Evolutionary conservation across 371 early-diverging fungal genomes (phyloP).

Genomic region (Nosema muscidifuracis): DNA sequence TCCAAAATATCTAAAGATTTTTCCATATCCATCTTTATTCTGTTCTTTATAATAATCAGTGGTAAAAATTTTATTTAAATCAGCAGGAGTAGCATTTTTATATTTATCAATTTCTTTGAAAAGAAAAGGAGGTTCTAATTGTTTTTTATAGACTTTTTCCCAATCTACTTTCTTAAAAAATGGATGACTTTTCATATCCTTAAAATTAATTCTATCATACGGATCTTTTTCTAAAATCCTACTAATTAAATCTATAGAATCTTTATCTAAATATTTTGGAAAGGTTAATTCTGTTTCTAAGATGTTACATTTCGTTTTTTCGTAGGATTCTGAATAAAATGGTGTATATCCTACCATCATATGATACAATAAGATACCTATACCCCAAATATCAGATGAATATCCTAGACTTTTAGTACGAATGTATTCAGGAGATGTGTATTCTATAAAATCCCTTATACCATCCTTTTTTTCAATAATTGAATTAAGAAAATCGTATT

Average conservation of each 20-base stretch:
- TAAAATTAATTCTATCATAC: constrained; percentile 75
- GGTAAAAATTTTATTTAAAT: constrained; percentile 35
- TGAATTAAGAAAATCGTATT: constrained; percentile 48
- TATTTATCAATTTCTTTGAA: constrained; percentile 3
- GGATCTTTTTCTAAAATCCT: constrained; percentile 75
- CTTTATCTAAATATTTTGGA: constrained; percentile 77
- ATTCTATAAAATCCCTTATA: constrained; percentile 38
- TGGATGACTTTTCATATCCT: constrained; percentile 78
- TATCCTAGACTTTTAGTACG: background rate
- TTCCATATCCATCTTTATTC: constrained; percentile 55
- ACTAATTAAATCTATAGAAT: constrained; percentile 77
- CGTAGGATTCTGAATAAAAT: constrained; percentile 29
- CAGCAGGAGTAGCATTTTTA: constrained; percentile 6
- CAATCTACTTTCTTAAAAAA: constrained; percentile 89
- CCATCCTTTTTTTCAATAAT: constrained; percentile 19
- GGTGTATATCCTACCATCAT: constrained; percentile 51
- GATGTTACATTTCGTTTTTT: constrained; percentile 67
- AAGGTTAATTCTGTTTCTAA: constrained; percentile 74
- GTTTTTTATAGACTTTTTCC: constrained; percentile 68
- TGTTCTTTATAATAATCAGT: constrained; percentile 34
- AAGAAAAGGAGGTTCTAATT: constrained; percentile 77
- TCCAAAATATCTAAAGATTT: constrained; percentile 44
- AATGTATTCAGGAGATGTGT: constrained; percentile 44
- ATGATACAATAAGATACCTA: constrained; percentile 54
- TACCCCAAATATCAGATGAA: constrained; percentile 52